Evolutionary conservation across 805 yeast genomes (phyloP), one percentile per base, ranked within the genome.

Genomic region (Candida xyloterini): DNA sequence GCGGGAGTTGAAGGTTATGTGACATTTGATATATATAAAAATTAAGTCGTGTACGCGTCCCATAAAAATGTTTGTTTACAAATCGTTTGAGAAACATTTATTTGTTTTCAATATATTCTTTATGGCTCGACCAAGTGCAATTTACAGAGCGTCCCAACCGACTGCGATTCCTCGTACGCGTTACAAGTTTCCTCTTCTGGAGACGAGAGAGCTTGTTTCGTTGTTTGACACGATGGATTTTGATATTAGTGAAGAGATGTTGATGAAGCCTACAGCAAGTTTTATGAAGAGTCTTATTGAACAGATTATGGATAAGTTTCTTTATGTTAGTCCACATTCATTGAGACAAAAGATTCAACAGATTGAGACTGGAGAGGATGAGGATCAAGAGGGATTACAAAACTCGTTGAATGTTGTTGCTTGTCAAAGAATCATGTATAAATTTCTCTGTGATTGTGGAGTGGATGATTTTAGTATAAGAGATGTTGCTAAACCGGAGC

Each of bases 401-500:
- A 66, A 69, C 23, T 65, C 81, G 5, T 56, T 80, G 51, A 65
- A 66, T 40, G 60, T 79, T 10, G 63, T 84, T 14, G 76, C 78
- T 2, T 62, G 83, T 18, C 84, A 80, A 44, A 63, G 79, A 37
- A 76, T 77, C 5, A 73, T 84, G 48, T 72, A 70, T 56, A 73
- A 70, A 53, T 84, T 86, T 57, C 69, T 86, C 48, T 70, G 71
- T 31, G 80, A 74, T 42, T 81, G 91, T 55, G 95, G 95, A 0
- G 75, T 89, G 2, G 70, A 76, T 42, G 95, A 89, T 59, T 84
- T 88, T 55, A 74, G 79, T 30, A 67, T 88, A 35, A 69, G 76
- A 64, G 96, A 89, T 63, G 66, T 89, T 22, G 68, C 76, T 43
- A 79, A 78, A 48, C 96, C 96, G 0, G 95, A 88, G n/a, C 67